A percentile compares a stretch with the other conserved stretches of the same genome.
These are phyloP conservation scores for Raphanus raphanistrum DNA, from an alignment of 345 rosid genomes.

Conservation along the genomic window DNA sequence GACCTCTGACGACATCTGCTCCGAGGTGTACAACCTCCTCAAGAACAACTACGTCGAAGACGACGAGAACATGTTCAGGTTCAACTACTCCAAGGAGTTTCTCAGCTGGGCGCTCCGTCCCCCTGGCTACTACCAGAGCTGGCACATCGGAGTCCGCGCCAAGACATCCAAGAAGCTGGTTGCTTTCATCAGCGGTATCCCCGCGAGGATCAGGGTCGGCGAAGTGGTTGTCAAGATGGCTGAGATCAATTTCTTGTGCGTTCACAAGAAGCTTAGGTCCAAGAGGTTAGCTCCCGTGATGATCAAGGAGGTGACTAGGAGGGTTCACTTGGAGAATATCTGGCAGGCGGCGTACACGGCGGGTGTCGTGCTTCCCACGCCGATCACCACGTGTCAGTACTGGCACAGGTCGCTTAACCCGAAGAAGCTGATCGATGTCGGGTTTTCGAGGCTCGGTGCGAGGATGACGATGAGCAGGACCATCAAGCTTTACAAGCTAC, in stretches of 20 bases:
- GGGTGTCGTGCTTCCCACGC: slow-evolving; percentile 90
- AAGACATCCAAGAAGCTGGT: slow-evolving; percentile 80
- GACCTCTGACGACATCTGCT: slow-evolving; percentile 69
- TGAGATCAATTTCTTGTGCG: slow-evolving; percentile 92
- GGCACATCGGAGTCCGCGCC: slow-evolving; percentile 95
- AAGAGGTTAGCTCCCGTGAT: slow-evolving; percentile 95
- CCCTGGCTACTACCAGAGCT: slow-evolving; percentile 72
- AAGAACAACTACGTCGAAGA: slow-evolving; percentile 90
- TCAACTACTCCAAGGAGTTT: slow-evolving; percentile 92
- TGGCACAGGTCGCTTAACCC: slow-evolving; percentile 98
- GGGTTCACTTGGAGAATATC: slow-evolving; percentile 86
- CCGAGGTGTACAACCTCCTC: slow-evolving; percentile 72
- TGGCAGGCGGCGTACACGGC: slow-evolving; percentile 99
- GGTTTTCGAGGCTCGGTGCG: slow-evolving; percentile 85
- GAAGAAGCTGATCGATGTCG: slow-evolving; percentile 94
- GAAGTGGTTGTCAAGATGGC: slow-evolving; percentile 83
- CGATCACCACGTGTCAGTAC: slow-evolving; percentile 82
- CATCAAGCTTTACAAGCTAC: slow-evolving; percentile 81
- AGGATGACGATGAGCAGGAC: slow-evolving; percentile 98
- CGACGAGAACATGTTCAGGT: slow-evolving; percentile 96
- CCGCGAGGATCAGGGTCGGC: slow-evolving; percentile 83
- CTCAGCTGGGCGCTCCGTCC: slow-evolving; percentile 89
- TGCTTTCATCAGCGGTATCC: slow-evolving; percentile 87
- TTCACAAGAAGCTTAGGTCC: slow-evolving; percentile 92
- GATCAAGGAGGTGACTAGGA: slow-evolving; percentile 95